Evolutionary conservation across 306 rosid genomes (phyloP), one percentile per base, ranked within the genome.

Genomic region (Coriaria nepalensis): DNA sequence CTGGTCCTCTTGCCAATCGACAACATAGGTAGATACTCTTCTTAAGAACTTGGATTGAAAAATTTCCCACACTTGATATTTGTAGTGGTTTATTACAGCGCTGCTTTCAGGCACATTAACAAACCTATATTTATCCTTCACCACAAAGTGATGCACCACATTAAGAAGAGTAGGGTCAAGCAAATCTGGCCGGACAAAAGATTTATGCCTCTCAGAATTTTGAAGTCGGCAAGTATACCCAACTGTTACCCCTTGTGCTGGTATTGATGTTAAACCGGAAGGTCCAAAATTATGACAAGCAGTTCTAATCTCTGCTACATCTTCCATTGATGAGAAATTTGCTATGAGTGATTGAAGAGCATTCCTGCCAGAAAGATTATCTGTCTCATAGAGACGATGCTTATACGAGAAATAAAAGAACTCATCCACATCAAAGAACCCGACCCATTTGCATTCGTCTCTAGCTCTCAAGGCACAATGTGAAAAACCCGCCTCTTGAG

Each of bases 401-500:
- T 59, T 69, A 0, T 43, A 10, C 6, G 85, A 90, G 59, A 92
- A 74, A 72, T 75, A 79, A 70, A 82, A 92, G 62, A 82, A 92
- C 72, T 92, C 98, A 5, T 92, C 98, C 15, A 82, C 94, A 50
- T 92, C 98, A 59, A 85, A 92, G 73, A 82, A 92, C 5, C 94
- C 94, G 4, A 92, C 87, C 98, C 98, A 92, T 4, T 80, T 75
- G 46, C 98, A 92, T 35, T 92, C 93, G 13, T 77, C 75, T 53
- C 82, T 82, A 4, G 96, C 93, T 61, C 57, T 72, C 75, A 92
- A 57, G 34, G 87, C 93, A 43, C 98, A 92, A 53, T 86, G 93
- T 8, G 98, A 92, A 53, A 92, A 92, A 33, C 98, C 98, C 4
- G 98, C 94, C 62, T 92, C 98, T 50, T 92, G 98, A 13, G 93